These are phyloP conservation scores for Phanerochaete sordida DNA, from an alignment of 768 basidiomycete genomes.

Conservation along the genomic window DNA sequence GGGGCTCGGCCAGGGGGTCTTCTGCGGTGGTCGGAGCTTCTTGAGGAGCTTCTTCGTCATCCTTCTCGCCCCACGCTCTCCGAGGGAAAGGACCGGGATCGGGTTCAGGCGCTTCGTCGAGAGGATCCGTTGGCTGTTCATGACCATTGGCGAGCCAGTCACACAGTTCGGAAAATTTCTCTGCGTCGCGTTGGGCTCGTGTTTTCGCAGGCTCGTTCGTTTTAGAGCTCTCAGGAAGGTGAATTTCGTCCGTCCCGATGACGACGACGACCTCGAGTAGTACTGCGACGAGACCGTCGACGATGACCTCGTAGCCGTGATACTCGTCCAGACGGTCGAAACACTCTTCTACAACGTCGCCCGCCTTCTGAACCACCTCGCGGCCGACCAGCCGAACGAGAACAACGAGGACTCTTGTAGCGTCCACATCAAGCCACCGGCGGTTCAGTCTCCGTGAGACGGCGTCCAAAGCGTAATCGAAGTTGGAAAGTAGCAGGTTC, in stretches of 20 bases:
- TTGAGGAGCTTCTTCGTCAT: conserved; percentile 22
- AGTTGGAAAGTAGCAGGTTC: conserved; percentile 89
- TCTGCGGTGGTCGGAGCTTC: conserved; percentile 18
- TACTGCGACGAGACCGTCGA: conserved; percentile 86
- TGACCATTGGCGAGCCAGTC: conserved; percentile 60
- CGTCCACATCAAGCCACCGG: conserved; percentile 81
- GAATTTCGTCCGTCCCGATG: conserved; percentile 54
- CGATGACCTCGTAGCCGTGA: conserved; percentile 86
- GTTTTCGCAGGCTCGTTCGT: background rate
- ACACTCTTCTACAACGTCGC: conserved; percentile 95
- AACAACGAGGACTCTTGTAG: conserved; percentile 82
- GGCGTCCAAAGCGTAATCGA: conserved; percentile 93
- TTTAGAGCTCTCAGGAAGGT: background rate
- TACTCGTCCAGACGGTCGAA: conserved; percentile 96
- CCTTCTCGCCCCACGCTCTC: conserved; percentile 46
- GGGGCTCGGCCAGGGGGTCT: conserved; percentile 41
- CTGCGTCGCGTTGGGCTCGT: conserved; percentile 19
- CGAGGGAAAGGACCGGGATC: conserved; percentile 51
- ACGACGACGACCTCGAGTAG: conserved; percentile 81
- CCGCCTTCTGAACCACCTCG: conserved; percentile 84
- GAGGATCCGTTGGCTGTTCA: conserved; percentile 22
- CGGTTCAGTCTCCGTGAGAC: conserved; percentile 80
- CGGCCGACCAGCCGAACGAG: conserved; percentile 85
- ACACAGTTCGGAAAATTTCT: conserved; percentile 49
- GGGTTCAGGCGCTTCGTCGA: conserved; percentile 2